phyloP scores from a whole-genome alignment of 257 asterid genomes.

The Marsdenia floribunda region DNA sequence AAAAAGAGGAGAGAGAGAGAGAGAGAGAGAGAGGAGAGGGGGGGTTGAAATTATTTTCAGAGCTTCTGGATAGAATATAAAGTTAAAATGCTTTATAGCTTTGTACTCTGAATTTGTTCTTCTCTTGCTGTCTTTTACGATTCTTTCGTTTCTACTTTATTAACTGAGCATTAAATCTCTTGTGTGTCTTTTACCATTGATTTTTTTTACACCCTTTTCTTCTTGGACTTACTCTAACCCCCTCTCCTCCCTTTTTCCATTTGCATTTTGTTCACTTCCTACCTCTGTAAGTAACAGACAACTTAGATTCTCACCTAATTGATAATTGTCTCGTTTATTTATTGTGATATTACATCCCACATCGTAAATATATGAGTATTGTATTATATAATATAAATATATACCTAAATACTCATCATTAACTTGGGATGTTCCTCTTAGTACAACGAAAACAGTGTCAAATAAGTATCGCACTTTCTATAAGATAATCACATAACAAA shows the following conservation, averaged over 20 bases:
- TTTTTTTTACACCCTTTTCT: slow-evolving; percentile 32
- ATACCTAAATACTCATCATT: too few species aligned
- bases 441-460: too few species aligned
- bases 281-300: too few species aligned
- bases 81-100: slow-evolving; percentile 28
- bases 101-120: slow-evolving; percentile 64
- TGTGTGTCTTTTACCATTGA: slow-evolving; percentile 37
- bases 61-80: slow-evolving; percentile 35
- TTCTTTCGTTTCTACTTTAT: slow-evolving; percentile 29
- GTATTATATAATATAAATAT: too few species aligned
- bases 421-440: too few species aligned
- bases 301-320: too few species aligned
- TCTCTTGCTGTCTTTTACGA: slow-evolving; percentile 48
- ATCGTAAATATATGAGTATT: too few species aligned
- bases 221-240: slow-evolving; percentile 18
- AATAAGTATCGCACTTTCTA: too few species aligned
- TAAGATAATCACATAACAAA: too few species aligned
- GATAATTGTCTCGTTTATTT: too few species aligned
- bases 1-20: not conserved
- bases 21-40: not conserved
- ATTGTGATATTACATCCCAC: too few species aligned
- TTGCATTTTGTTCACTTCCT: not conserved
- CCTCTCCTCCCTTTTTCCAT: not conserved
- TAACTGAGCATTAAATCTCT: slow-evolving; percentile 35
- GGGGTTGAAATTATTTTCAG: slow-evolving; percentile 9